Conservation (phyloP, 495 filamentous ascomycete genomes). For the Penicillium angulare region DNA sequence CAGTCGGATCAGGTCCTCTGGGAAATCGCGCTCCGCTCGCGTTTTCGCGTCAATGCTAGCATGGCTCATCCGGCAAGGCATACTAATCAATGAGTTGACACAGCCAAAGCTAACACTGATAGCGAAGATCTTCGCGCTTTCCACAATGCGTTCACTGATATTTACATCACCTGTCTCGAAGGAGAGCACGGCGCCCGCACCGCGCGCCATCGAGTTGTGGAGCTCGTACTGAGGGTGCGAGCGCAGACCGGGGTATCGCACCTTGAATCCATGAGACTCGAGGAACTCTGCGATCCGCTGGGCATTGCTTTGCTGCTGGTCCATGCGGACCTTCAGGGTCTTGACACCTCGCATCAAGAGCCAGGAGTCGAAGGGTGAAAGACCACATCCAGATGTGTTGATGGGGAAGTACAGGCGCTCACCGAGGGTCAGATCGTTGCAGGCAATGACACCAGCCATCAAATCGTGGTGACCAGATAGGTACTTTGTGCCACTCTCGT, state of each 20-base stretch:
- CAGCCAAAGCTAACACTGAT: slow-evolving; percentile 97
- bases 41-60: slow-evolving; percentile 97
- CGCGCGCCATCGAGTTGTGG: slow-evolving; percentile 91
- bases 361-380: slow-evolving; percentile 94
- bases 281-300: slow-evolving; percentile 89
- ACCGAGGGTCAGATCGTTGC: slow-evolving; percentile 75
- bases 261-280: slow-evolving; percentile 86
- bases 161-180: slow-evolving; percentile 89
- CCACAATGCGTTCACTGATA: slow-evolving; percentile 88
- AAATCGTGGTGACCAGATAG: slow-evolving; percentile 97
- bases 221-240: slow-evolving; percentile 96
- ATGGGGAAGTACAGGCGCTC: slow-evolving; percentile 95
- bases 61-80: slow-evolving; percentile 99
- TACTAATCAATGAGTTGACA: slow-evolving; percentile 97
- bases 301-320: slow-evolving; percentile 92
- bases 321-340: slow-evolving; percentile 95
- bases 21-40: slow-evolving; percentile 81
- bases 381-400: slow-evolving; percentile 89
- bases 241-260: slow-evolving; percentile 88
- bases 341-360: slow-evolving; percentile 92
- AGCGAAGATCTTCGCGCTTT: slow-evolving; percentile 85
- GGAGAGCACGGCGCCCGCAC: slow-evolving; percentile 87
- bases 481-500: slow-evolving; percentile 97
- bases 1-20: slow-evolving; percentile 91
- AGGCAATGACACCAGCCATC: slow-evolving; percentile 94